Evolutionary conservation across 495 filamentous ascomycete species (phyloP).

Genomic region (Delitschia confertaspora): DNA sequence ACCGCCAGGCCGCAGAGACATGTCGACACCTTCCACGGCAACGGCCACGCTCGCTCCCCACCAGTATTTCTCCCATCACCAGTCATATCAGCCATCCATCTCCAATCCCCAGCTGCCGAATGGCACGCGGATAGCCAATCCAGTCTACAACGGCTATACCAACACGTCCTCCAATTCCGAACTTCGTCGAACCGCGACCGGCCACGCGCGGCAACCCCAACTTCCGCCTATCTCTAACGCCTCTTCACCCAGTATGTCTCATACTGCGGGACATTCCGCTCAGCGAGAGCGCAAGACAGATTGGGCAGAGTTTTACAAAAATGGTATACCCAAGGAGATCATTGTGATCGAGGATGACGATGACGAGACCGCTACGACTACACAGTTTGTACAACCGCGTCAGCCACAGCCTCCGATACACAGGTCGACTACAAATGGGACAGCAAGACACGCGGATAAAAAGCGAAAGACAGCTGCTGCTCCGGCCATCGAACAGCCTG

Average conservation of each 20-base stretch:
- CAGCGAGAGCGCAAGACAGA: slow-evolving; percentile 38
- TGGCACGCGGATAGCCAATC: slow-evolving; percentile 22
- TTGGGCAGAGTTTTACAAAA: slow-evolving; percentile 87
- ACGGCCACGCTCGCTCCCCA: slow-evolving; percentile 67
- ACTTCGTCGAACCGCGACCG: slow-evolving; percentile 29
- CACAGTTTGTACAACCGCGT: slow-evolving; percentile 6
- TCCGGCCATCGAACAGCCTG: slow-evolving; percentile 56
- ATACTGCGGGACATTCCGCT: slow-evolving; percentile 2
- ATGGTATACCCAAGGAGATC: slow-evolving; percentile 84
- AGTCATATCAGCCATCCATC: slow-evolving; percentile 44
- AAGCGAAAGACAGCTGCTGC: slow-evolving; percentile 54
- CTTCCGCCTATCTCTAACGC: slow-evolving; percentile 10
- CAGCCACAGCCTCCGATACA: slow-evolving; percentile 9
- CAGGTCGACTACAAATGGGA: slow-evolving; percentile 31
- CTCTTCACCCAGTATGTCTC: slow-evolving; percentile 9
- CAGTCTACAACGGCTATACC: slow-evolving; percentile 30
- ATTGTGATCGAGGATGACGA: slow-evolving; percentile 94
- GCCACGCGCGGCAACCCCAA: slow-evolving; percentile 20
- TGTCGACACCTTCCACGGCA: slow-evolving; percentile 81
- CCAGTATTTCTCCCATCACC: slow-evolving; percentile 62
- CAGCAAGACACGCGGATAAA: slow-evolving; percentile 51
- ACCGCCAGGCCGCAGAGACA: slow-evolving; percentile 33
- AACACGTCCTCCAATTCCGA: slow-evolving; percentile 28
- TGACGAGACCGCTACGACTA: slow-evolving; percentile 42
- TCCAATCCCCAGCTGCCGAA: slow-evolving; percentile 21